Base-by-base conservation (phyloP, 352 stramenopile species). In the Thraustochytrium sp. region DNA sequence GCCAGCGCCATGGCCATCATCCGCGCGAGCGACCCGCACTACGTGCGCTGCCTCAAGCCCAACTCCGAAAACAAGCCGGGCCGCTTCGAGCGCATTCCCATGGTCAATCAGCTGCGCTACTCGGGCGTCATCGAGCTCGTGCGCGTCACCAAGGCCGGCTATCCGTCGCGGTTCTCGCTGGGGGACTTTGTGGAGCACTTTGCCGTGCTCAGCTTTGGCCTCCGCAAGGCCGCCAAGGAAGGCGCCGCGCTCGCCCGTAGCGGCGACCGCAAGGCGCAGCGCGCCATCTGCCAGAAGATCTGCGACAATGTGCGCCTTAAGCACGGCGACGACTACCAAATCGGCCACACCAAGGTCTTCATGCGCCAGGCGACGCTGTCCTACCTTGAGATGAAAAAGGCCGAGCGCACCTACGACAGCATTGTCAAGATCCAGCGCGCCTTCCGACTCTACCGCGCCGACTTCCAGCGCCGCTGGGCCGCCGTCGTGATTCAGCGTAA, bases 111-210 rank as follows among this genome's bases (percentile, higher is more conserved):
- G 88, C 86, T 98, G 3, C 92, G 93, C 78, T 98, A 98, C 62
- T 96, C 96, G 85, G 97, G 97, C 91, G 95, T 99, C 18, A 91
- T 99, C 8, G 97, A 99, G 88, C 96, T 97, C 8, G 97, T 99
- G 37, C 93, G 95, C 54, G 96, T 99, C 34, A 97, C 97, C 82
- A 93, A 96, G 53, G 92, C 96, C 48, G 97, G 97, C 2, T 99
- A 99, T 87, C 97, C 97, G 37, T 96, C 99, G 74, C 94, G 97
- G 77, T 92, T 99, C 89, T 82, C 82, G 2, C 90, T 94, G 82
- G 63, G 59, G 0, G 88, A 91, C 31, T 95, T 95, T 82, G 84
- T 80, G 21, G 68, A 80, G 68, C 68, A 26, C 18, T 80, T 80
- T 72, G 68, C 68, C 3, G 68, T 80, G 1, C 44, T 80, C 13